Conservation (phyloP, 345 rosid species). For the Turritis glabra region DNA sequence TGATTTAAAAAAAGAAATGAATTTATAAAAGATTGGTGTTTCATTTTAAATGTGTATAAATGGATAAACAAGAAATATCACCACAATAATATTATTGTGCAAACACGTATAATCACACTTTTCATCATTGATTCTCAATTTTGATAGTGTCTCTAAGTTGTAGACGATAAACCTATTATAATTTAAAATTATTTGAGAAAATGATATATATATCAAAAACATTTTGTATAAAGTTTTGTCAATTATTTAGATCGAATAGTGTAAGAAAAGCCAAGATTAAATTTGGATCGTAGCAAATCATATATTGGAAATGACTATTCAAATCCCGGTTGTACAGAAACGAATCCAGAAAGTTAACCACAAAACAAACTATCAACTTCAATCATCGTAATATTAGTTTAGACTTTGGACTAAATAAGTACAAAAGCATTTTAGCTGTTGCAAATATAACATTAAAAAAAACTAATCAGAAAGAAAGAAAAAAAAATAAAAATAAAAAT, state of each 20-base stretch:
- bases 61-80: not conserved
- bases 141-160: not conserved
- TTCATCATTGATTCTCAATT: not conserved
- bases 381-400: not conserved
- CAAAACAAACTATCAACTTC: conserved; percentile 2
- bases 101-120: not conserved
- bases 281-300: conserved; percentile 19
- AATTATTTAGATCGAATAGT: not conserved
- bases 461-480: not conserved
- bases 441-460: not conserved
- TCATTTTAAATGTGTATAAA: not conserved
- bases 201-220: not conserved
- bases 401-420: not conserved
- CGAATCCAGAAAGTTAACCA: conserved; percentile 9
- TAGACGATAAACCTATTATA: rapidly evolving
- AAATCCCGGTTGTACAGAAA: conserved; percentile 12
- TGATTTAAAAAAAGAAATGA: no score
- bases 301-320: conserved; percentile 18
- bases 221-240: not conserved
- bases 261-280: conserved; percentile 8
- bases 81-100: not conserved
- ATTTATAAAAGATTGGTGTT: no score
- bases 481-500: not conserved
- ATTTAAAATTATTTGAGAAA: not conserved
- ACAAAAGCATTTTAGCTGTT: not conserved